phyloP scores from a whole-genome alignment of 805 yeast genomes.

The Metschnikowia baotianmanensis region DNA sequence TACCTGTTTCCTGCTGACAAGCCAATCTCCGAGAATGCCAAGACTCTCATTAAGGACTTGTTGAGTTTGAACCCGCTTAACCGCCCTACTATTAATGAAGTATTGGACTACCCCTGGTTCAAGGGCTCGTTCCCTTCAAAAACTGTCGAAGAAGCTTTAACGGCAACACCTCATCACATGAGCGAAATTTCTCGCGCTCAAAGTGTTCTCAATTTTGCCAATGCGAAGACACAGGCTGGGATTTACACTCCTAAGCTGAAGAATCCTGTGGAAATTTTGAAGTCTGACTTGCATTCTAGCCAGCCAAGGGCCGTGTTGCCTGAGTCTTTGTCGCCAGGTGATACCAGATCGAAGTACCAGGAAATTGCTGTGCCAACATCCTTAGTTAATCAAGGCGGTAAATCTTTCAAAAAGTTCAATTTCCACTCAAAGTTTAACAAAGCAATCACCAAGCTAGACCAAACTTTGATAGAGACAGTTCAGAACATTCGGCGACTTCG shows the following conservation, averaged over 20 bases:
- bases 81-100: slow-evolving; percentile 79
- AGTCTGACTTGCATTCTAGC: slow-evolving; percentile 67
- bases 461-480: slow-evolving; percentile 35
- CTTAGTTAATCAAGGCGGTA: slow-evolving; percentile 23
- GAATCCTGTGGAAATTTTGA: slow-evolving; percentile 68
- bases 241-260: slow-evolving; percentile 50
- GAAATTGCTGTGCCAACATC: slow-evolving; percentile 50
- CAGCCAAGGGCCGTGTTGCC: slow-evolving; percentile 73
- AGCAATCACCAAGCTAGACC: slow-evolving; percentile 38
- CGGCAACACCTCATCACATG: slow-evolving; percentile 58
- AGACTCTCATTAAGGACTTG: slow-evolving; percentile 65
- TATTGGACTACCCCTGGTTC: slow-evolving; percentile 84
- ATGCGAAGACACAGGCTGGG: slow-evolving; percentile 64
- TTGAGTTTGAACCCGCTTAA: slow-evolving; percentile 73
- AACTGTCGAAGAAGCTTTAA: slow-evolving; percentile 61
- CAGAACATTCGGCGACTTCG: slow-evolving; percentile 44
- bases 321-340: slow-evolving; percentile 88
- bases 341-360: slow-evolving; percentile 82
- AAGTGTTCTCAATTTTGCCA: slow-evolving; percentile 64
- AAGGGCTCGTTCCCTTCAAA: slow-evolving; percentile 77
- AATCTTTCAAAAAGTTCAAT: slow-evolving; percentile 36
- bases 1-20: slow-evolving; percentile 72
- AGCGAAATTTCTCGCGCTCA: slow-evolving; percentile 54
- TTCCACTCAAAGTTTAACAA: slow-evolving; percentile 39
- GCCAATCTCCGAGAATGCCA: slow-evolving; percentile 71